Percentiles rank a stretch among this genome's conserved stretches.
Evolutionary conservation across 2,329 filamentous ascomycete genomes (phyloP).

Genomic region (Penicillium thymicola): DNA sequence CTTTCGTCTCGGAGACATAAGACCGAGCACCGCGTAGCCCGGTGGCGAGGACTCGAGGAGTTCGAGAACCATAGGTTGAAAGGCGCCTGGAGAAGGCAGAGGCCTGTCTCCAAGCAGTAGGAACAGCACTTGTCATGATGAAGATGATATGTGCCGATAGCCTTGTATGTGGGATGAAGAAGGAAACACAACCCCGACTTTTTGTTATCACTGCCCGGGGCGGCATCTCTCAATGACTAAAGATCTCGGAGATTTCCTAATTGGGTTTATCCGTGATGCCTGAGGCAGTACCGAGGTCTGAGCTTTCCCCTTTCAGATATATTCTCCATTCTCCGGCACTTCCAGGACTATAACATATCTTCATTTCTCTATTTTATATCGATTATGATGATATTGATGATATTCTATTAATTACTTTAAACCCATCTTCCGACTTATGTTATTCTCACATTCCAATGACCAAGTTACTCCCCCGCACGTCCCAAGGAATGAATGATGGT

Average conservation of each 20-base stretch:
- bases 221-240: conserved; percentile 13
- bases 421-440: neutral
- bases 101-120: conserved; percentile 71
- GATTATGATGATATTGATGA: neutral
- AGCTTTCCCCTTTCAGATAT: neutral
- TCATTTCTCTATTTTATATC: neutral
- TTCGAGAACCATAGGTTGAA: conserved; percentile 40
- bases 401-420: neutral
- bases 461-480: conserved; percentile 1
- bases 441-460: neutral
- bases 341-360: neutral
- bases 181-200: conserved; percentile 12
- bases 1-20: conserved; percentile 83
- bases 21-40: conserved; percentile 45
- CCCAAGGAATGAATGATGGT: neutral
- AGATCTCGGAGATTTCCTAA: conserved; percentile 19
- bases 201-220: conserved; percentile 10
- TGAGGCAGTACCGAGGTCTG: conserved; percentile 1
- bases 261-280: conserved; percentile 16
- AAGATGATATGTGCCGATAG: conserved; percentile 17
- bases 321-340: too few species aligned
- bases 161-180: conserved; percentile 26
- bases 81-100: conserved; percentile 56
- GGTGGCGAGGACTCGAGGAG: conserved; percentile 40
- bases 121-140: conserved; percentile 63